Conservation (phyloP, 169 alveolate species). For the Eimeria tenella region DNA sequence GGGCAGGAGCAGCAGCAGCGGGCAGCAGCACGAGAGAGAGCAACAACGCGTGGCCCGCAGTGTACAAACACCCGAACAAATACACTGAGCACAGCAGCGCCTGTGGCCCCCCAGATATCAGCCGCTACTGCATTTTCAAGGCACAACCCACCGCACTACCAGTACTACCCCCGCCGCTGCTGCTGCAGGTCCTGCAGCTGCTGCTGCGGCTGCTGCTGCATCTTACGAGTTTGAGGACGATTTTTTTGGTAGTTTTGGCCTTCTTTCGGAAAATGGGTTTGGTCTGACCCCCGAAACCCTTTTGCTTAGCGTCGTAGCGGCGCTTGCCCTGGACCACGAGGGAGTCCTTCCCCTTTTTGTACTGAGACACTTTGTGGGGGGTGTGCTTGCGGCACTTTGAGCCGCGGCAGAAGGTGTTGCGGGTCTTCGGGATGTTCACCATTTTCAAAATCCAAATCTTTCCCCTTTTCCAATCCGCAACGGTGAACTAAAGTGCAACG, state of each 20-base stretch:
- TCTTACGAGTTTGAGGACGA: conserved; percentile 94
- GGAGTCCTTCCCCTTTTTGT: conserved; percentile 97
- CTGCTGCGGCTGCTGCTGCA: no score
- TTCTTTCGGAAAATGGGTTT: conserved; percentile 99
- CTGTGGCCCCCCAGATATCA: neutral
- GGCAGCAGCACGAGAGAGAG: no score
- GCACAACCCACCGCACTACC: conserved; percentile 46
- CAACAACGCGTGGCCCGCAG: no score
- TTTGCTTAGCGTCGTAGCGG: conserved; percentile 99
- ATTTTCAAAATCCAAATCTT: conserved; percentile 69
- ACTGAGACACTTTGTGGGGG: conserved; percentile 96
- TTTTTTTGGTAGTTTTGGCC: conserved; percentile 99
- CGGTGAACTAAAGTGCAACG: neutral
- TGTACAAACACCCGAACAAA: no score
- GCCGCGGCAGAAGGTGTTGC: conserved; percentile 80
- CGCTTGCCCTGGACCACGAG: conserved; percentile 98
- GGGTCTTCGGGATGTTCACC: conserved; percentile 84
- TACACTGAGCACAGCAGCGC: no score
- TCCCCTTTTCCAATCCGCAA: neutral
- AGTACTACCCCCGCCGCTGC: no score
- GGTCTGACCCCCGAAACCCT: conserved; percentile 99
- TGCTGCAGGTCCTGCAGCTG: no score
- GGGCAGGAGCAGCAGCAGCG: no score
- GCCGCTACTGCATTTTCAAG: neutral
- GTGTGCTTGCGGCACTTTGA: conserved; percentile 83